Percentiles rank a stretch among this genome's conserved stretches.
Evolutionary conservation across 257 asterid species (phyloP).

Genomic region (Solanum medicagineum): DNA sequence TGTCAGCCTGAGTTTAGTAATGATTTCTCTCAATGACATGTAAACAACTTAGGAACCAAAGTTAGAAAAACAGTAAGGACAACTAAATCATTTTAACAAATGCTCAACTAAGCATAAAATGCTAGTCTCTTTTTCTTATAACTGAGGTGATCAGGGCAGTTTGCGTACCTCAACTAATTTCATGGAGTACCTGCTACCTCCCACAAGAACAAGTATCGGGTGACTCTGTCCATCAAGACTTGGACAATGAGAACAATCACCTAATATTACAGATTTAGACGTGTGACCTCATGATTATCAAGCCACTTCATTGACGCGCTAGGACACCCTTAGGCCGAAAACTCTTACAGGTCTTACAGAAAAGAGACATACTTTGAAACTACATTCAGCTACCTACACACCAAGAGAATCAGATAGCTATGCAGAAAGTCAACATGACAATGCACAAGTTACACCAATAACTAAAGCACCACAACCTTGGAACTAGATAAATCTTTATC

Average conservation of each 20-base stretch:
- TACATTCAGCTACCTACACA: background rate
- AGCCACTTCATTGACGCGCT: background rate
- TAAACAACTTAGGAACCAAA: background rate
- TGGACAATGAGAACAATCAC: background rate
- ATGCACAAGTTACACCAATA: background rate
- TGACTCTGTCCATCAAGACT: background rate
- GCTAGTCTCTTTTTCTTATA: background rate
- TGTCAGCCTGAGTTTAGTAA: background rate
- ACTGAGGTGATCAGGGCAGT: background rate
- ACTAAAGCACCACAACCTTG: conserved; percentile 26
- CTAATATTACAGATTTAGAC: background rate
- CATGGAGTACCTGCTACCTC: no score
- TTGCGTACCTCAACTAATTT: background rate
- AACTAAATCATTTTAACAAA: background rate
- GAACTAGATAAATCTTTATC: conserved; percentile 42
- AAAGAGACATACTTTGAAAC: background rate
- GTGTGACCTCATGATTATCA: background rate
- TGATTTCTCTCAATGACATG: background rate
- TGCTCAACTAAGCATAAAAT: background rate
- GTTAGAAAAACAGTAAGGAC: background rate
- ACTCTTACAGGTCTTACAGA: background rate
- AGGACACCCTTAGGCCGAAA: background rate
- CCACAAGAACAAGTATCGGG: background rate
- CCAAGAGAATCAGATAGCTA: background rate
- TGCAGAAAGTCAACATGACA: background rate